Conservation (phyloP, 805 yeast species). For the Kazachstania viticola region DNA sequence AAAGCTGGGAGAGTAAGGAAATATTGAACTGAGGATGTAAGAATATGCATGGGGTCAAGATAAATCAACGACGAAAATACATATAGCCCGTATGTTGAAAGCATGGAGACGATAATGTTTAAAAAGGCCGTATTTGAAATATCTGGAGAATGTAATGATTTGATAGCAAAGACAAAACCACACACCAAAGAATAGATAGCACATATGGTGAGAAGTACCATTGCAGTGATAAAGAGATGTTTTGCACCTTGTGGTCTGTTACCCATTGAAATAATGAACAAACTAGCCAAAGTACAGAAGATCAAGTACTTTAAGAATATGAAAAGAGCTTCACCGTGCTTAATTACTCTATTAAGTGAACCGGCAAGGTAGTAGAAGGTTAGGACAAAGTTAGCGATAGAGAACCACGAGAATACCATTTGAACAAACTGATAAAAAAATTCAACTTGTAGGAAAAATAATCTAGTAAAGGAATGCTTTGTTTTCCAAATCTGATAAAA, state of each 20-base stretch:
- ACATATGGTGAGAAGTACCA: conserved; percentile 63
- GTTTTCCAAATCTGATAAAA: conserved; percentile 84
- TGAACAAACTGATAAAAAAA: conserved; percentile 78
- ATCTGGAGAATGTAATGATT: conserved; percentile 33
- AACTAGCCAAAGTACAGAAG: conserved; percentile 72
- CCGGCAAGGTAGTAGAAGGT: conserved; percentile 92
- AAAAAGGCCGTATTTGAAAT: conserved; percentile 42
- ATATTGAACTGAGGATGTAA: conserved; percentile 81
- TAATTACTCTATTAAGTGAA: conserved; percentile 46
- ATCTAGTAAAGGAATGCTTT: conserved; percentile 71
- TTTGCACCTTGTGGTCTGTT: conserved; percentile 96
- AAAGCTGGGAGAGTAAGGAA: conserved; percentile 83
- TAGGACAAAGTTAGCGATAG: conserved; percentile 82
- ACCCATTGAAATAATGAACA: conserved; percentile 89
- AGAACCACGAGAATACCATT: conserved; percentile 80
- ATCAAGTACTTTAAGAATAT: conserved; percentile 78
- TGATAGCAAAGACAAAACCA: conserved; percentile 69
- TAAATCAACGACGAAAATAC: conserved; percentile 71
- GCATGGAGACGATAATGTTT: conserved; percentile 71
- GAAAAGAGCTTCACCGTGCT: conserved; percentile 70
- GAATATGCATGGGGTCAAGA: conserved; percentile 92
- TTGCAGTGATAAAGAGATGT: conserved; percentile 59
- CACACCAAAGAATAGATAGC: conserved; percentile 72
- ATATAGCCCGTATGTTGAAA: conserved; percentile 88
- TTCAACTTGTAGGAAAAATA: conserved; percentile 72